phyloP scores from a whole-genome alignment of 23 red algal genomes.

The Pyropia haitanensis region DNA sequence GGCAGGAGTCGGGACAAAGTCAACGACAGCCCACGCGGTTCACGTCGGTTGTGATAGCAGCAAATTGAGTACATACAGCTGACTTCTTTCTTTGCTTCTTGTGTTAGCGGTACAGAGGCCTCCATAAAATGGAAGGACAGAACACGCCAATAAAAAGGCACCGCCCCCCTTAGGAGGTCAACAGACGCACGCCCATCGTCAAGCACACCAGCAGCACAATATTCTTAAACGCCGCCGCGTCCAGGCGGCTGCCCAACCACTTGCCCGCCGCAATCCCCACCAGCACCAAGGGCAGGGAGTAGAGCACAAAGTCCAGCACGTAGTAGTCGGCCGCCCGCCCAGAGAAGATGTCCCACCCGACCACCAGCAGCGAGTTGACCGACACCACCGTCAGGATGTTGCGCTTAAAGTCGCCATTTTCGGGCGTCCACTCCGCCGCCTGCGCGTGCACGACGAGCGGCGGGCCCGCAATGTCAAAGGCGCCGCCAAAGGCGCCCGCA shows the following conservation, averaged over 20 bases:
- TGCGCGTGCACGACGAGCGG: constrained; percentile 54
- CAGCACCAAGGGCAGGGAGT: constrained; percentile 30
- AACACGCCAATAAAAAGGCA: not conserved
- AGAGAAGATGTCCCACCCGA: constrained; percentile 33
- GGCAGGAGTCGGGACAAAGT: too few species aligned
- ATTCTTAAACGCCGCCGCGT: constrained; percentile 51
- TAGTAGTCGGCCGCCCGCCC: constrained; percentile 70
- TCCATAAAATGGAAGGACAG: not conserved
- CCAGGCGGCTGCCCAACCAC: constrained; percentile 30
- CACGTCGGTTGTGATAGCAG: too few species aligned
- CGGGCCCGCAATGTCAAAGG: constrained; percentile 65
- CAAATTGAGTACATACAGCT: too few species aligned
- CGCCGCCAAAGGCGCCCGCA: constrained; percentile 56
- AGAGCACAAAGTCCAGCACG: constrained; percentile 38
- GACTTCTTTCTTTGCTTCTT: too few species aligned
- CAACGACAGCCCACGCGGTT: too few species aligned
- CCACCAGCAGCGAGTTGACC: constrained; percentile 48
- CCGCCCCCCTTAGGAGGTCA: constrained; percentile 20
- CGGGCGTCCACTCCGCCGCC: constrained; percentile 36
- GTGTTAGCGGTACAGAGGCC: too few species aligned
- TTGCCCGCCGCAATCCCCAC: constrained; percentile 33
- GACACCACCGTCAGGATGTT: constrained; percentile 45
- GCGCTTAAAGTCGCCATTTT: constrained; percentile 41
- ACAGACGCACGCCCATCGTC: constrained; percentile 58
- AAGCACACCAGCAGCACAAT: constrained; percentile 52